Evolutionary conservation across 2,329 filamentous ascomycete species (phyloP).

Genomic region (Aspergillus pseudoglaucus): DNA sequence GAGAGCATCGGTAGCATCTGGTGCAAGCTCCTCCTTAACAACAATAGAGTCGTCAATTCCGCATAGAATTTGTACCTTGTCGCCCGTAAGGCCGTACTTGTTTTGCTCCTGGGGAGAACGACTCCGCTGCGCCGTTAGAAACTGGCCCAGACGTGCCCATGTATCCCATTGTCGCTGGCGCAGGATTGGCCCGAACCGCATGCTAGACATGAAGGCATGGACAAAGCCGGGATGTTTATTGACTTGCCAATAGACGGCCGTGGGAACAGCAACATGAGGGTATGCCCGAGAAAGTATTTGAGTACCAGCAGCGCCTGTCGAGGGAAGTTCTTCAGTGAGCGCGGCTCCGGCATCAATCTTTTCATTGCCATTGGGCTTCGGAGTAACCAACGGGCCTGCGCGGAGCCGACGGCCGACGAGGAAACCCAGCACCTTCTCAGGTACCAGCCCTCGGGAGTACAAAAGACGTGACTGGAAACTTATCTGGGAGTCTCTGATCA

Average conservation of each 20-base stretch:
- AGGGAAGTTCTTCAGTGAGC: constrained; percentile 35
- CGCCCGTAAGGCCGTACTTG: constrained; percentile 28
- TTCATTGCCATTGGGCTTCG: constrained; percentile 20
- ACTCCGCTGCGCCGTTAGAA: constrained; percentile 41
- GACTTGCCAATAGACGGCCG: constrained; percentile 65
- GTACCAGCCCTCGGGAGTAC: constrained; percentile 56
- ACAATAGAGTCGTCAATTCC: constrained; percentile 63
- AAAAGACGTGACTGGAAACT: constrained; percentile 56
- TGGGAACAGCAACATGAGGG: constrained; percentile 52
- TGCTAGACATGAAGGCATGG: constrained; percentile 62
- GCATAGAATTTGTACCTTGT: constrained; percentile 58
- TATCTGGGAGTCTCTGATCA: constrained; percentile 62
- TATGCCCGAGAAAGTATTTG: constrained; percentile 49
- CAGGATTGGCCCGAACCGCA: constrained; percentile 64
- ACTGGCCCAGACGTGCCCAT: constrained; percentile 53
- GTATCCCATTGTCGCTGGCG: constrained; percentile 49
- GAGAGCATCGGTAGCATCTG: constrained; percentile 54
- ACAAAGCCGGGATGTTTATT: constrained; percentile 61
- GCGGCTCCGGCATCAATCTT: constrained; percentile 37
- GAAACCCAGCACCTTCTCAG: constrained; percentile 50
- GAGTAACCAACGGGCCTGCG: constrained; percentile 33
- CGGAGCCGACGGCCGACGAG: constrained; percentile 47
- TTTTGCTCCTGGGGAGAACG: constrained; percentile 18
- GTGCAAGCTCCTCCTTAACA: constrained; percentile 55
- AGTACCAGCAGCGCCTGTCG: constrained; percentile 26